These are phyloP conservation scores for Paecilomyces variotii DNA, from an alignment of 2,329 filamentous ascomycete genomes.

Conservation along the genomic window DNA sequence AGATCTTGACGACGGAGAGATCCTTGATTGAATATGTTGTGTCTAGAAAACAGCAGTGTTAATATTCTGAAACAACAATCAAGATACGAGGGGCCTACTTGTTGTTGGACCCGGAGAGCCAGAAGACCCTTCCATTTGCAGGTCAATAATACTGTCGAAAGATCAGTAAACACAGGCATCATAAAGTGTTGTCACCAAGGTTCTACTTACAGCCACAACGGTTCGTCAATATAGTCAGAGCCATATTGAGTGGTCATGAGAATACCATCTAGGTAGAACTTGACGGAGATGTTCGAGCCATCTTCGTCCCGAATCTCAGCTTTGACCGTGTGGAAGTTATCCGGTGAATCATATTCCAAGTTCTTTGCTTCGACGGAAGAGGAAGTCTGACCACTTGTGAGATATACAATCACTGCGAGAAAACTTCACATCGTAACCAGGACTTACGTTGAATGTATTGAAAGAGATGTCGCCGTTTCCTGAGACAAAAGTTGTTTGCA, in stretches of 20 bases:
- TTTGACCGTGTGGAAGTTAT: slow-evolving; percentile 43
- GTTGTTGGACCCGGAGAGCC: background rate
- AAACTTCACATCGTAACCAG: background rate
- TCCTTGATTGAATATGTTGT: background rate
- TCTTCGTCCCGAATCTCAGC: slow-evolving; percentile 46
- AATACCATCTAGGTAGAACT: slow-evolving; percentile 47
- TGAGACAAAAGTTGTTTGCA: background rate
- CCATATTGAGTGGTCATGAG: slow-evolving; percentile 46
- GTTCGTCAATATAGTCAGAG: slow-evolving; percentile 41
- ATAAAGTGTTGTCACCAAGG: background rate
- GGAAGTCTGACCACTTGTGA: slow-evolving; percentile 26
- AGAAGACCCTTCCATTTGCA: background rate
- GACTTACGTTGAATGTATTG: background rate
- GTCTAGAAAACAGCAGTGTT: background rate
- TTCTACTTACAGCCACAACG: slow-evolving; percentile 23
- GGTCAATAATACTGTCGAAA: background rate
- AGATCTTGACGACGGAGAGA: background rate
- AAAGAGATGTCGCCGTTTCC: background rate
- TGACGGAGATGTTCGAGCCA: slow-evolving; percentile 44
- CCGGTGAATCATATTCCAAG: slow-evolving; percentile 41
- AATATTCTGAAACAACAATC: background rate
- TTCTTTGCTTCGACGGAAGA: slow-evolving; percentile 41
- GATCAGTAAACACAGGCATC: background rate
- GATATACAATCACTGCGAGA: background rate
- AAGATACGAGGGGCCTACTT: background rate